Conservation (phyloP, 2,329 filamentous ascomycete species). For the Monilinia fructigena region DNA sequence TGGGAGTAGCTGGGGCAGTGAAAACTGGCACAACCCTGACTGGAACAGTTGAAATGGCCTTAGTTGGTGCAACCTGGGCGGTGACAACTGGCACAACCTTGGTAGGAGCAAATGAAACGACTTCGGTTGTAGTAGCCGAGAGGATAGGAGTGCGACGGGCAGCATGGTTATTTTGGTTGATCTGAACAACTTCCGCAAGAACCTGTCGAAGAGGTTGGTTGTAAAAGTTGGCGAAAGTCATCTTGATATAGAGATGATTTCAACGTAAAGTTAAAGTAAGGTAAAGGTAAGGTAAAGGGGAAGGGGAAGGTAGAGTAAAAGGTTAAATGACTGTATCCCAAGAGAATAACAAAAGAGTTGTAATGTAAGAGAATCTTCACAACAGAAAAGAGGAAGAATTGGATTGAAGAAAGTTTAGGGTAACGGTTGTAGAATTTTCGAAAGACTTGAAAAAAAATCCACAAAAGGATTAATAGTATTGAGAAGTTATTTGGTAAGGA, state of each 20-base stretch:
- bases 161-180: not conserved
- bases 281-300: not conserved
- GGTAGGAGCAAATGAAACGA: not conserved
- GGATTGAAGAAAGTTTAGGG: not conserved
- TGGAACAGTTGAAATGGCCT: no score
- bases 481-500: not conserved
- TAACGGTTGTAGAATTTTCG: not conserved
- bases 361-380: not conserved
- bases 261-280: not conserved
- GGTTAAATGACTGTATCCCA: not conserved
- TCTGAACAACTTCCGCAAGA: not conserved
- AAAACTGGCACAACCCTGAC: no score
- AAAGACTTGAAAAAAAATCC: not conserved
- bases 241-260: not conserved
- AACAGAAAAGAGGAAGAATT: not conserved
- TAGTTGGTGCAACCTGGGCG: no score
- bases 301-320: not conserved
- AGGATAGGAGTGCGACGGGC: no score
- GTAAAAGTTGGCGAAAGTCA: not conserved
- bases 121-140: not conserved
- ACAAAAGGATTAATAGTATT: not conserved
- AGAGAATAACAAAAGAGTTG: not conserved
- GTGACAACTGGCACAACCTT: not conserved
- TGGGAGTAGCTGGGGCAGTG: no score
- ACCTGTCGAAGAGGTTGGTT: slow-evolving; percentile 1